Evolutionary conservation across 768 basidiomycete species (phyloP).

Genomic region (Russula olivacea): DNA sequence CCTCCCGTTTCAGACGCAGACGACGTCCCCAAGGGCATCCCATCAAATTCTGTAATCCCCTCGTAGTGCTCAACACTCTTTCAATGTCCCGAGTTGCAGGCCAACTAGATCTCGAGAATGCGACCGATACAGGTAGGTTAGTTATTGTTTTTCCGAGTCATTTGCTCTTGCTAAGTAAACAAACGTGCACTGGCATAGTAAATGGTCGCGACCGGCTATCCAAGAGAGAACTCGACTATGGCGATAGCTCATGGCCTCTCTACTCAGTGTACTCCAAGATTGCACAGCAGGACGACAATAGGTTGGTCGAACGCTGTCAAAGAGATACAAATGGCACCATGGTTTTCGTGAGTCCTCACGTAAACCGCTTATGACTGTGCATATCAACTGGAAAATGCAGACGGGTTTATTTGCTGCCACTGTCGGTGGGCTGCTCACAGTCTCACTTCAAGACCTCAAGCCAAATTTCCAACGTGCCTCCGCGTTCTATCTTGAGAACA

Average conservation of each 20-base stretch:
- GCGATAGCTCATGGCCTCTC: conserved; percentile 5
- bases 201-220: background rate
- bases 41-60: too few relatives aligned
- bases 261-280: conserved; percentile 14
- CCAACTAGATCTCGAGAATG: too few relatives aligned
- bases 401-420: conserved; percentile 20
- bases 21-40: too few relatives aligned
- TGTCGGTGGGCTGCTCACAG: conserved; percentile 1
- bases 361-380: too few relatives aligned
- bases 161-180: too few relatives aligned
- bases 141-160: too few relatives aligned
- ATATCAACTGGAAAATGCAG: background rate
- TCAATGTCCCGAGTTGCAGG: too few relatives aligned
- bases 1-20: too few relatives aligned
- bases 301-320: conserved; percentile 18
- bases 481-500: background rate
- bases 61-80: too few relatives aligned
- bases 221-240: background rate
- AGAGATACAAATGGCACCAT: conserved; percentile 21
- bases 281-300: conserved; percentile 16
- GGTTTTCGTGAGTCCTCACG: conserved; percentile 15
- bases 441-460: conserved; percentile 7
- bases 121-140: too few relatives aligned
- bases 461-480: background rate
- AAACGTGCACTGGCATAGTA: too few relatives aligned